A percentile compares a stretch with the other conserved stretches of the same genome.
Conservation (phyloP, 352 stramenopile genomes). For the Pythium apleroticum region DNA sequence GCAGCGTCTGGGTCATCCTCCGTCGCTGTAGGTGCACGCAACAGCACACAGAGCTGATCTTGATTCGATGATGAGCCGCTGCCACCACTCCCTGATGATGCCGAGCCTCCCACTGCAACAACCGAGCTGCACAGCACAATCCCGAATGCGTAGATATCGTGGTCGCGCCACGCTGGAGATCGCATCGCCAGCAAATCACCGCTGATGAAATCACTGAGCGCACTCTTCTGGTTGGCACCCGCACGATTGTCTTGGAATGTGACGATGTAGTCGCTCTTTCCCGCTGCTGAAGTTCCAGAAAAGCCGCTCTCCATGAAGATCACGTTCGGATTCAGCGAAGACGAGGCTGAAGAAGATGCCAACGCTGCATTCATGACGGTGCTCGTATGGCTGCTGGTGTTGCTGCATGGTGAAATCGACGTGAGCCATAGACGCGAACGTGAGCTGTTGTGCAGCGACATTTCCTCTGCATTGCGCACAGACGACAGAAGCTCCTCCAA, state of each 20-base stretch:
- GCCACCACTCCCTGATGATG: conserved; percentile 10
- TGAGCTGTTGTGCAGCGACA: conserved; percentile 33
- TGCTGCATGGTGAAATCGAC: conserved; percentile 60
- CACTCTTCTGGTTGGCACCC: conserved; percentile 13
- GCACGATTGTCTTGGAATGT: conserved; percentile 42
- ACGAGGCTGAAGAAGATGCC: conserved; percentile 6
- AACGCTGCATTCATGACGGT: conserved; percentile 11
- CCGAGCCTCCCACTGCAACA: conserved; percentile 37
- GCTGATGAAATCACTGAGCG: conserved; percentile 46
- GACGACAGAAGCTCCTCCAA: conserved; percentile 66
- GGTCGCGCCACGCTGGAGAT: conserved; percentile 60
- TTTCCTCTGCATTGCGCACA: conserved; percentile 46
- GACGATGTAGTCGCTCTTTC: conserved; percentile 59
- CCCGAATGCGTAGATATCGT: conserved; percentile 56
- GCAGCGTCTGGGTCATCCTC: conserved; percentile 24
- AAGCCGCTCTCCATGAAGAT: conserved; percentile 80
- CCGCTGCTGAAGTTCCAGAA: conserved; percentile 35
- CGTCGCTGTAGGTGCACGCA: conserved; percentile 40
- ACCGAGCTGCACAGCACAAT: conserved; percentile 75
- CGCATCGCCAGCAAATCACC: conserved; percentile 63
- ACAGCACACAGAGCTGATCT: conserved; percentile 64
- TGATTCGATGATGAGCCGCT: conserved; percentile 20
- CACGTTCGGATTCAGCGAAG: conserved; percentile 39
- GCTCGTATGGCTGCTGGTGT: conserved; percentile 16
- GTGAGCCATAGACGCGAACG: conserved; percentile 37